These are phyloP conservation scores for Spirogloea muscicola DNA, from an alignment of 139 green algal species.

Conservation along the genomic window DNA sequence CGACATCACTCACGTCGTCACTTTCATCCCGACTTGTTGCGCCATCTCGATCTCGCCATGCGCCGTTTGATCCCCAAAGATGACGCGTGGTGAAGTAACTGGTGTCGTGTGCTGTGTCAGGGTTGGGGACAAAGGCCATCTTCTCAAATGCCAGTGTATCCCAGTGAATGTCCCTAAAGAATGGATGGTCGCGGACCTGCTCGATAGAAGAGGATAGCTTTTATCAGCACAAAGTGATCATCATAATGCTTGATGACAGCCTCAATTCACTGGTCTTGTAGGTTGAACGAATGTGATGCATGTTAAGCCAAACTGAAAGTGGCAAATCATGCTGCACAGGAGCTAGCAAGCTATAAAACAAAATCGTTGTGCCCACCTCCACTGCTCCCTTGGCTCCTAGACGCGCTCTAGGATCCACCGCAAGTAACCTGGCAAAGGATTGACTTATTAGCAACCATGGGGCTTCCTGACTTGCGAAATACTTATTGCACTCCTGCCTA, in stretches of 20 bases:
- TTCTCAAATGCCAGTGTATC: slow-evolving; percentile 41
- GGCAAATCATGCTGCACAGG: background rate
- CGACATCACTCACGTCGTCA: background rate
- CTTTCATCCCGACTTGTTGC: background rate
- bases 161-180: slow-evolving; percentile 35
- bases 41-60: too few species aligned
- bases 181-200: slow-evolving; percentile 39
- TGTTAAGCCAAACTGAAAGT: background rate
- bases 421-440: slow-evolving; percentile 20
- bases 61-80: too few species aligned
- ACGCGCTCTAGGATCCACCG: slow-evolving; percentile 10
- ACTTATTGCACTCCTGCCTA: too few species aligned
- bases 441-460: too few species aligned
- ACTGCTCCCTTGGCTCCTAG: slow-evolving; percentile 30
- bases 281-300: too few species aligned
- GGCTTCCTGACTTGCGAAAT: too few species aligned
- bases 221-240: background rate
- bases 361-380: too few species aligned
- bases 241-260: background rate
- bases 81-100: slow-evolving; percentile 23
- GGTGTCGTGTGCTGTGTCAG: slow-evolving; percentile 13
- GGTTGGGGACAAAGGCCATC: slow-evolving; percentile 18
- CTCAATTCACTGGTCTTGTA: too few species aligned
- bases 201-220: background rate
- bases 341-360: background rate